phyloP scores from a whole-genome alignment of 495 filamentous ascomycete genomes.

The Penicillium maclennaniae region DNA sequence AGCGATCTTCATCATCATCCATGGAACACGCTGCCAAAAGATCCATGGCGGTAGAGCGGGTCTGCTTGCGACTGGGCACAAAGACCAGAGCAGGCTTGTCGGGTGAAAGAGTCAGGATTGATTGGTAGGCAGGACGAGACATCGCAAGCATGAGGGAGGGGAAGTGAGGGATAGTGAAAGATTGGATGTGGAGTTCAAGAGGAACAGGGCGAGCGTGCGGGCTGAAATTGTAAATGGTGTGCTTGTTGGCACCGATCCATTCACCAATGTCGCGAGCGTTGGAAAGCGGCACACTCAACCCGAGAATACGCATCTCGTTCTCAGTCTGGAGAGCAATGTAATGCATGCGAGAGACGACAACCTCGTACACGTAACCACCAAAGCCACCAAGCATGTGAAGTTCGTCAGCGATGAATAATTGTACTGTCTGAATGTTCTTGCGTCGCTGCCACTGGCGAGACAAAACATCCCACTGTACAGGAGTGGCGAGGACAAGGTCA shows the following conservation, averaged over 20 bases:
- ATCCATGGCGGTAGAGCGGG: conserved; percentile 83
- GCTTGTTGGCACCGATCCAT: conserved; percentile 98
- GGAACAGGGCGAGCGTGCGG: conserved; percentile 83
- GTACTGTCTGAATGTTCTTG: conserved; percentile 88
- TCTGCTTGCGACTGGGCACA: conserved; percentile 89
- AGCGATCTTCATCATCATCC: conserved; percentile 90
- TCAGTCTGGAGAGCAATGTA: conserved; percentile 88
- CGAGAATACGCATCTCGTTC: conserved; percentile 79
- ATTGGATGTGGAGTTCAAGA: conserved; percentile 91
- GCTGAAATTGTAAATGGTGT: conserved; percentile 98
- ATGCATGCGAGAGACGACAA: conserved; percentile 95
- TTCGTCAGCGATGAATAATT: conserved; percentile 94
- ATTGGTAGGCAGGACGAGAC: conserved; percentile 87
- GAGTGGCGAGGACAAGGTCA: conserved; percentile 90
- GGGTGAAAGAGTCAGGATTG: conserved; percentile 76
- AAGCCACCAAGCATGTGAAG: conserved; percentile 93
- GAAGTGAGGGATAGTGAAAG: conserved; percentile 93
- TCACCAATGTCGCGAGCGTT: conserved; percentile 93
- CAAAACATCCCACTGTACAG: conserved; percentile 90
- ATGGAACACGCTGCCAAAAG: conserved; percentile 77
- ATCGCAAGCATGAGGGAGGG: conserved; percentile 97
- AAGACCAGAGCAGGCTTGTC: conserved; percentile 90
- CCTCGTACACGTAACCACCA: conserved; percentile 87
- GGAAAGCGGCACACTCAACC: conserved; percentile 86
- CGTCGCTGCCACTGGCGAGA: conserved; percentile 94